These are phyloP conservation scores for Calocera cornea DNA, from an alignment of 768 basidiomycete species.

Conservation along the genomic window DNA sequence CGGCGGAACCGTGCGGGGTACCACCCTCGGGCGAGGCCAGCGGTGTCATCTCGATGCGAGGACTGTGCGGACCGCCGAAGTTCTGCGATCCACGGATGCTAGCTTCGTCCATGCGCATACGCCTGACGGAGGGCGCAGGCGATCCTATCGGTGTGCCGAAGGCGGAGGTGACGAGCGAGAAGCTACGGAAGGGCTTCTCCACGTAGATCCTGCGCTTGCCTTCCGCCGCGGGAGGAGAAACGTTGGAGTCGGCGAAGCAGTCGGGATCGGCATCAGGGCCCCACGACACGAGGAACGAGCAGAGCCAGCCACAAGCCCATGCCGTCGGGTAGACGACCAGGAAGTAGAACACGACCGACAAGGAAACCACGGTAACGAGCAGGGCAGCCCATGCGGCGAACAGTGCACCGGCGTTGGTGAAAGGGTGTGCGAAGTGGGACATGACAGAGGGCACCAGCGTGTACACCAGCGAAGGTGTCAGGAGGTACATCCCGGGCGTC, in stretches of 20 bases:
- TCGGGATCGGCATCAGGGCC: not conserved
- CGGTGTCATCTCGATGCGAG: not conserved
- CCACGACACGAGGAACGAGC: conserved; percentile 3
- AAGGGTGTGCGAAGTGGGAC: conserved; percentile 19
- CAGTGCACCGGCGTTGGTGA: conserved; percentile 21
- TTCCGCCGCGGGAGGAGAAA: not conserved
- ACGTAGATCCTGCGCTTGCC: conserved; percentile 4
- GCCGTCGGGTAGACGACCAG: conserved; percentile 12
- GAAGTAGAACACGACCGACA: conserved; percentile 21
- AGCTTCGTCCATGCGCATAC: conserved; percentile 1
- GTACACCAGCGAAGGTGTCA: conserved; percentile 2
- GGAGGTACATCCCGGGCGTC: not conserved
- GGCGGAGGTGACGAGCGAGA: conserved; percentile 3
- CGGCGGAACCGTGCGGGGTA: not conserved
- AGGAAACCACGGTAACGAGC: conserved; percentile 16
- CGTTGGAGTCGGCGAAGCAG: not conserved
- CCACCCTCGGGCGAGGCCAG: not conserved
- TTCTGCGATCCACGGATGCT: not conserved
- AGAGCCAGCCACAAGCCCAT: not conserved
- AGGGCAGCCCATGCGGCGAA: conserved; percentile 18
- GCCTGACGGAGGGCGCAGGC: not conserved
- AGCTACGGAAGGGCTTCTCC: conserved; percentile 1
- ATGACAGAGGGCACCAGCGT: conserved; percentile 17
- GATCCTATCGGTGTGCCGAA: conserved; percentile 1
- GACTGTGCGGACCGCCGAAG: not conserved